A percentile compares a stretch with the other conserved stretches of the same genome.
Conservation (phyloP, 495 filamentous ascomycete species). For the Hyaloscypha variabilis region DNA sequence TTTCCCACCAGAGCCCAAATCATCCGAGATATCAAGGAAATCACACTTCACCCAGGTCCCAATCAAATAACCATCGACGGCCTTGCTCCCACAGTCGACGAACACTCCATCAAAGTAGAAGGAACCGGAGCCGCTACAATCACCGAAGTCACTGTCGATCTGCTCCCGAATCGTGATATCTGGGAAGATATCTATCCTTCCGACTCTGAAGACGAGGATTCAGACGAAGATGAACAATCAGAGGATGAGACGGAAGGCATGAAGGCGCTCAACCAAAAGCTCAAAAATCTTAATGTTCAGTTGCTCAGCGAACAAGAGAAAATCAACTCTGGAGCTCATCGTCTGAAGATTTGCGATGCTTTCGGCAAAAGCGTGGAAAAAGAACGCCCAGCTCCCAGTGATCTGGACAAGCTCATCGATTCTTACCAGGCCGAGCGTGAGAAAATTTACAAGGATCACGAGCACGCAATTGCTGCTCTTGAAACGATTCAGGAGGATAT, state of each 20-base stretch:
- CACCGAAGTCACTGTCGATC: slow-evolving; percentile 65
- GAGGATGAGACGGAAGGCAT: slow-evolving; percentile 31
- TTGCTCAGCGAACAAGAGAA: slow-evolving; percentile 39
- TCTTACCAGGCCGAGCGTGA: slow-evolving; percentile 51
- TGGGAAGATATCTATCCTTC: slow-evolving; percentile 60
- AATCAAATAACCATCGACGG: slow-evolving; percentile 69
- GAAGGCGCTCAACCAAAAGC: slow-evolving; percentile 27
- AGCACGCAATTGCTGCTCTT: slow-evolving; percentile 34
- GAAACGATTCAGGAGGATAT: slow-evolving; percentile 42
- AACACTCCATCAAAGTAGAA: slow-evolving; percentile 72
- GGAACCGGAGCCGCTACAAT: slow-evolving; percentile 65
- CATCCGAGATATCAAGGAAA: slow-evolving; percentile 62
- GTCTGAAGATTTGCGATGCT: slow-evolving; percentile 47
- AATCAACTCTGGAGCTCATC: slow-evolving; percentile 38
- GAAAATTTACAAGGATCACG: slow-evolving; percentile 46
- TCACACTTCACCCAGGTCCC: slow-evolving; percentile 53
- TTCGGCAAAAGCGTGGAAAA: slow-evolving; percentile 42
- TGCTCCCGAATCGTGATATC: slow-evolving; percentile 59
- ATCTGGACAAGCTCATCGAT: slow-evolving; percentile 38
- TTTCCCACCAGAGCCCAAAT: slow-evolving; percentile 64
- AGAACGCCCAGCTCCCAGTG: slow-evolving; percentile 32
- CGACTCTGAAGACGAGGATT: slow-evolving; percentile 42
- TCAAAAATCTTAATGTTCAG: slow-evolving; percentile 33
- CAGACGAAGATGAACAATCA: slow-evolving; percentile 38
- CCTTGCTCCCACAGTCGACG: slow-evolving; percentile 63